Evolutionary conservation across 257 asterid species (phyloP), one percentile per base, ranked within the genome.

Genomic region (Solanum ahanhuiri): DNA sequence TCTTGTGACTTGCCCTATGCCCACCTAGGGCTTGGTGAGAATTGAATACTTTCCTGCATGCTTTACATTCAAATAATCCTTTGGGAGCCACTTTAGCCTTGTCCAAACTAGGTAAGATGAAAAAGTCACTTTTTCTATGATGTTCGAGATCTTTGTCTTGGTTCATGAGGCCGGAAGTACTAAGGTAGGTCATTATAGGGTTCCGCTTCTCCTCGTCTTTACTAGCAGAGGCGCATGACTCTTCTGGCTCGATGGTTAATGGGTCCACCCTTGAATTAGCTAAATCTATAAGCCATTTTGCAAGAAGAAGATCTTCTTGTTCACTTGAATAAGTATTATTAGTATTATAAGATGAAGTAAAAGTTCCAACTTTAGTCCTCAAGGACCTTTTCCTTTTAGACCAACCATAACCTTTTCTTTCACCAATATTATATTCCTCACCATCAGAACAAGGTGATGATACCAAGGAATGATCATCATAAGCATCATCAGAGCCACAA

Each of bases 11-110:
- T 1, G 99, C 99, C 57, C 98, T 89, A 22, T 96, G 98, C 0
- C 99, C 98, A 0, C 99, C 99, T 14, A 96, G 86, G 7, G 99
- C 99, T 88, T 96, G 98, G 85, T 96, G 99, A 9, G 99, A 96
- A 81, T 91, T 30, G 31, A 30, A 30, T 30, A 30, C 31, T 30
- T 30, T 30, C 31, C 93, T 94, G 91, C 99, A 96, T 7, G 98
- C 97, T 86, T 95, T 94, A 88, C 99, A 96, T 87, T 95, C 98
- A 67, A 96, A 96, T 89, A 92, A 18, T 7, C 96, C 98, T 89
- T 92, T 91, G 6, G 93, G 86, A 48, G 85, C 82, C 22, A 92
- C 91, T 39, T 93, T 93, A 0, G 89, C 89, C 90, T 89, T 90
- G 14, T 91, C 93, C 35, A 86, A 31, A 30, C 37, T 30, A 20